Percentiles rank a stretch among this genome's conserved stretches.
Evolutionary conservation across 768 basidiomycete genomes (phyloP).

Genomic region (Obba rivulosa): DNA sequence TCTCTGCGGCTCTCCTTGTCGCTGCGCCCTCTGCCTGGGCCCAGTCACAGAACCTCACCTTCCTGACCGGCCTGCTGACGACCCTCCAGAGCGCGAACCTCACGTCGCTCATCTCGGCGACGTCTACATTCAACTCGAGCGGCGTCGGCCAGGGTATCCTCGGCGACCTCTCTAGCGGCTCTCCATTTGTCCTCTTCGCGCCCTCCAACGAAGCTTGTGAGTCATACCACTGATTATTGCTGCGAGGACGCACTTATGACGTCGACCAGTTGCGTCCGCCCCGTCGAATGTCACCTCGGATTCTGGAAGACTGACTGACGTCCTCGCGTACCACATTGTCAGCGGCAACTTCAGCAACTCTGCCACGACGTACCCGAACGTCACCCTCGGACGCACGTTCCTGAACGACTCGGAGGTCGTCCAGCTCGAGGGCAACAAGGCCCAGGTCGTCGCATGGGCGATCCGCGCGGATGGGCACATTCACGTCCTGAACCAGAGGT

Average conservation of each 20-base stretch:
- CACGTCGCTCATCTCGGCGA: constrained; percentile 34
- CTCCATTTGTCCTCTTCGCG: constrained; percentile 47
- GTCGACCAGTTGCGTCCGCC: constrained; percentile 21
- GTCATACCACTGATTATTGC: constrained; percentile 12
- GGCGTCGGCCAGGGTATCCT: constrained; percentile 40
- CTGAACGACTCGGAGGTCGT: constrained; percentile 45
- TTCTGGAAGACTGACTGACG: constrained; percentile 35
- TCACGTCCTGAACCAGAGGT: constrained; percentile 47
- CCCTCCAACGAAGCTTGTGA: constrained; percentile 52
- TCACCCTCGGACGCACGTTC: constrained; percentile 62
- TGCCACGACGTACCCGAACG: constrained; percentile 44
- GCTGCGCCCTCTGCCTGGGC: constrained; percentile 23
- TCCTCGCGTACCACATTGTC: constrained; percentile 55
- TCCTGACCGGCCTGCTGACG: constrained; percentile 28
- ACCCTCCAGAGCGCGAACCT: constrained; percentile 36
- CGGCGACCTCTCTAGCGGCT: constrained; percentile 34
- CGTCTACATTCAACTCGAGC: constrained; percentile 39
- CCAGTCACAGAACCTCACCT: constrained; percentile 27
- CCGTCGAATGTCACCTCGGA: constrained; percentile 30
- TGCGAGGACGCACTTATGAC: neutral
- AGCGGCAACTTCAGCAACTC: constrained; percentile 42
- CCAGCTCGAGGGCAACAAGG: constrained; percentile 50
- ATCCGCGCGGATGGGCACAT: constrained; percentile 32
- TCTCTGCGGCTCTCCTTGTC: constrained; percentile 6
- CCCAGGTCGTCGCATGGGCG: constrained; percentile 52